Conservation (phyloP, 768 basidiomycete genomes). For the Tricholoma sp. region DNA sequence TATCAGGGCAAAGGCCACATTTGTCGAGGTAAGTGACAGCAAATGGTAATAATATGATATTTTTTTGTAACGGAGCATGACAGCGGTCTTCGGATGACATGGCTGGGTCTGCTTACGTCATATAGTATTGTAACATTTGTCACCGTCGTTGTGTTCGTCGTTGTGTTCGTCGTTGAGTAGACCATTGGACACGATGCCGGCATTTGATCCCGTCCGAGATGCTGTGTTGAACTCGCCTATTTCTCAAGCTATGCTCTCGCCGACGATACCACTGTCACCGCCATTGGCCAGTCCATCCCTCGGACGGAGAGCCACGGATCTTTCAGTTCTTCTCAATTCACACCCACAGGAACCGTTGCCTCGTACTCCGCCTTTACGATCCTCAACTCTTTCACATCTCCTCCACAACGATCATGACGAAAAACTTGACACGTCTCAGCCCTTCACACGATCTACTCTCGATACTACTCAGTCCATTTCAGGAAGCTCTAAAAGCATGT, state of each 20-base stretch:
- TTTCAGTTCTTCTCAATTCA: constrained; percentile 73
- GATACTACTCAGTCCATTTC: constrained; percentile 11
- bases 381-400: constrained; percentile 44
- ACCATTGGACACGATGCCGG: constrained; percentile 44
- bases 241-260: constrained; percentile 32
- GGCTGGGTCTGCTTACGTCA: constrained; percentile 21
- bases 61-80: neutral
- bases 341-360: constrained; percentile 30
- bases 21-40: constrained; percentile 47
- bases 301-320: constrained; percentile 64
- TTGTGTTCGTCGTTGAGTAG: constrained; percentile 1
- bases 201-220: constrained; percentile 85
- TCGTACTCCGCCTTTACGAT: constrained; percentile 26
- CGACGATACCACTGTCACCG: constrained; percentile 25
- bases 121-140: constrained; percentile 16
- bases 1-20: constrained; percentile 54
- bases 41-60: neutral
- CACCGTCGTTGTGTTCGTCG: constrained; percentile 10
- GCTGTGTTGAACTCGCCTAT: constrained; percentile 77
- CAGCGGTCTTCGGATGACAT: constrained; percentile 60
- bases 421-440: constrained; percentile 27
- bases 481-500: constrained; percentile 13
- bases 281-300: constrained; percentile 42
- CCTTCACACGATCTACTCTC: constrained; percentile 22
- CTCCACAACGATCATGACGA: constrained; percentile 28